Base-by-base conservation (phyloP, 495 filamentous ascomycete genomes). In the Daldinia vernicosa region DNA sequence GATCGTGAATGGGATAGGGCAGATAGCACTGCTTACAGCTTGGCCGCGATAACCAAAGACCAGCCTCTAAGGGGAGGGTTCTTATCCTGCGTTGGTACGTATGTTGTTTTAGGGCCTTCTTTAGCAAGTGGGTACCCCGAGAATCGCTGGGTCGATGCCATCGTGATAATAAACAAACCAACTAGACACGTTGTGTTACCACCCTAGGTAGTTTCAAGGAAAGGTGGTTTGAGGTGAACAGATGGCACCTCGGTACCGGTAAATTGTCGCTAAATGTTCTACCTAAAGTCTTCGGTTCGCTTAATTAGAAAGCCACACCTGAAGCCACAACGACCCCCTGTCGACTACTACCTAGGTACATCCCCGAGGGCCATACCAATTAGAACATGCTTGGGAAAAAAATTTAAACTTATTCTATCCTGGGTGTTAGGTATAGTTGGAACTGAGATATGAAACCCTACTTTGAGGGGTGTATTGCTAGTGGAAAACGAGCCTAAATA, bases 61-160 rank as follows among this genome's bases (percentile, higher is more conserved):
- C 74, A 78, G 57, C 76, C 76, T 22, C 69, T 66, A 33, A 78
- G 57, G 6, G 59, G 64, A 11, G 76, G 76, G 28, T 78, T 78
- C 50, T 71, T 66, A 14, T 78, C 71, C 26, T 52, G 45, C n/a
- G 22, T 30, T 11, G 64, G 54, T 0, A 37, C 39, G 19, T 71
- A 74, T 6, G 37, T 9, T 17, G 70, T 70, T 14, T 71, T 66
- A 1, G 75, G 73, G 5, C 73, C 73, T 51, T 76, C 71, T 22
- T 59, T 70, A 19, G 74, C 67, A 3, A 66, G 55, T 24, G 75
- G 75, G 32, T 77, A 77, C 19, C 75, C 75, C 0, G 63, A 66
- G 33, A 76, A 77, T 17, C 70, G 62, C 57, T 63, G 71, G 9
- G 55, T 57, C 3, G 75, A 59, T 15, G 35, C 33, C 63, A 74